Evolutionary conservation across 305 asterid species (phyloP).

Genomic region (Fraxinus paxiana): DNA sequence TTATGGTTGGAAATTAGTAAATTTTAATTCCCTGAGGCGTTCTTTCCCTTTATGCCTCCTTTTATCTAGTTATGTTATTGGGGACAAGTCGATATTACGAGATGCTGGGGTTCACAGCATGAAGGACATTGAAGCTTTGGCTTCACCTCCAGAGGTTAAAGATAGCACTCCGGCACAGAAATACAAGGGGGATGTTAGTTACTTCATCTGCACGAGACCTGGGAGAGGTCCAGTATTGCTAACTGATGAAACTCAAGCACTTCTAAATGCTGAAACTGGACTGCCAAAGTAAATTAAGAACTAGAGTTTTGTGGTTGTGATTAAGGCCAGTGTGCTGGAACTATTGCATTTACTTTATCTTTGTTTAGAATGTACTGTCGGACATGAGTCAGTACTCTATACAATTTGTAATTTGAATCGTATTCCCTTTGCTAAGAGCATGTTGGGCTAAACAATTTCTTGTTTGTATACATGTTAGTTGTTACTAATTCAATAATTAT

Average conservation of each 20-base stretch:
- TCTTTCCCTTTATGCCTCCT: not conserved
- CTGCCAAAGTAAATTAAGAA: slow-evolving; percentile 42
- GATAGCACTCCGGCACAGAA: slow-evolving; percentile 43
- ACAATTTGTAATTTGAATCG: not conserved
- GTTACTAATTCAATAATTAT: not conserved
- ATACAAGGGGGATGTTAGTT: slow-evolving; percentile 65
- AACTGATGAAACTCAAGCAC: slow-evolving; percentile 40
- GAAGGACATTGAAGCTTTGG: slow-evolving; percentile 58
- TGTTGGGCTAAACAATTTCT: not conserved
- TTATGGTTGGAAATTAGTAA: not conserved
- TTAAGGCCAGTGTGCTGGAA: not conserved
- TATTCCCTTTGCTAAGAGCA: not conserved
- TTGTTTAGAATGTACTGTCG: not conserved
- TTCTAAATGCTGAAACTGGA: slow-evolving; percentile 39
- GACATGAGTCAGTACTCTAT: not conserved
- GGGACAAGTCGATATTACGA: slow-evolving; percentile 66
- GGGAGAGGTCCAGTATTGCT: slow-evolving; percentile 62
- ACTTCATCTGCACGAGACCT: slow-evolving; percentile 83
- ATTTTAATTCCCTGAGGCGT: not conserved
- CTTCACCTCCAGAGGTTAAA: slow-evolving; percentile 67
- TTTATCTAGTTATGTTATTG: slow-evolving; percentile 63
- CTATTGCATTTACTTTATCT: not conserved
- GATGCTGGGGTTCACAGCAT: slow-evolving; percentile 64
- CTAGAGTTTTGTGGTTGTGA: not conserved
- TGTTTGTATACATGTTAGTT: not conserved